Evolutionary conservation across 345 rosid species (phyloP).

Genomic region (Erucastrum elatum): DNA sequence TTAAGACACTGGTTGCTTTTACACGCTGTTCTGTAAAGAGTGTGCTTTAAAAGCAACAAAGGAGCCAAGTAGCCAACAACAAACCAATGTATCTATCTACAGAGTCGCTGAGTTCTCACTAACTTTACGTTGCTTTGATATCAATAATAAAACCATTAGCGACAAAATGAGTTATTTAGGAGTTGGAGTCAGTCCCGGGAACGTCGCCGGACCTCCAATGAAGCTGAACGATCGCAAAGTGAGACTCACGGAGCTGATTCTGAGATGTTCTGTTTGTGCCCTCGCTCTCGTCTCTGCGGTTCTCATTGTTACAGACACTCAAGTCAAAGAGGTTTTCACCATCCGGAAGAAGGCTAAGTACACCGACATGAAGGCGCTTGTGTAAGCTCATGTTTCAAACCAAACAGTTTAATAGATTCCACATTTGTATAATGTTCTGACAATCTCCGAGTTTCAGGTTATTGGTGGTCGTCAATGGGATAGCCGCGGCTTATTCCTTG

Average conservation of each 20-base stretch:
- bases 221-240: conserved; percentile 67
- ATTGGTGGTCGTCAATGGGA: conserved; percentile 70
- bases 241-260: conserved; percentile 64
- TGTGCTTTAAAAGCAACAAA: conserved; percentile 17
- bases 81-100: background rate
- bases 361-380: conserved; percentile 95
- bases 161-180: conserved; percentile 68
- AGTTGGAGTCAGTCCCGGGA: conserved; percentile 73
- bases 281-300: conserved; percentile 58
- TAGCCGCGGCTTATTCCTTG: conserved; percentile 77
- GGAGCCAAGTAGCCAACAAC: conserved; percentile 21
- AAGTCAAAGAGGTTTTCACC: conserved; percentile 70
- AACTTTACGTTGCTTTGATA: background rate
- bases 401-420: background rate
- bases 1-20: conserved; percentile 1
- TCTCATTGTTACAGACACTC: conserved; percentile 74
- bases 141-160: background rate
- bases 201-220: conserved; percentile 50
- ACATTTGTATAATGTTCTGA: background rate
- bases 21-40: conserved; percentile 8
- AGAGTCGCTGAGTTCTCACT: background rate
- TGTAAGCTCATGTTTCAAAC: conserved; percentile 47
- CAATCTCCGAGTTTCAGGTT: conserved; percentile 49
- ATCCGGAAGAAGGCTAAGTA: conserved; percentile 71
- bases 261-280: conserved; percentile 70